These are phyloP conservation scores for Aspergillus puulaauensis DNA, from an alignment of 2,329 filamentous ascomycete species.

Conservation along the genomic window DNA sequence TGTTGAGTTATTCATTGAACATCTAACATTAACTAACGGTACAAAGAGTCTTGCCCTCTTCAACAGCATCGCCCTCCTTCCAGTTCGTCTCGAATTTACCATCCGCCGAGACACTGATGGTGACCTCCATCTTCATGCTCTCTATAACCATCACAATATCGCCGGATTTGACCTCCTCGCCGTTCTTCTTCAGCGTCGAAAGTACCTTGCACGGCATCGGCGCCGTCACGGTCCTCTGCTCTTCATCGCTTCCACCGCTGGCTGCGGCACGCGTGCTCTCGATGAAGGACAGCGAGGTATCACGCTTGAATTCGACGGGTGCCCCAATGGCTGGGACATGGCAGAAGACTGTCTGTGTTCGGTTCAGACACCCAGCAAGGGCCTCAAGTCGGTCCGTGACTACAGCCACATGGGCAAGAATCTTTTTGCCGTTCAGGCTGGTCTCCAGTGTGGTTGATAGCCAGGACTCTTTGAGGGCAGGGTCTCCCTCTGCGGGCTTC, in stretches of 20 bases:
- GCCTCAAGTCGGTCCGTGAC: conserved; percentile 1
- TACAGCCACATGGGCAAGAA: conserved; percentile 21
- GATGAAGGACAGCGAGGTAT: conserved; percentile 29
- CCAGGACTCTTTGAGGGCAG: conserved; percentile 3
- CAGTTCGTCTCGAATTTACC: conserved; percentile 29
- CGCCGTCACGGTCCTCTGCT: conserved; percentile 21
- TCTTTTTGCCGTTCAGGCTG: conserved; percentile 21
- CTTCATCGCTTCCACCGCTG: conserved; percentile 8
- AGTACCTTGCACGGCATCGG: conserved; percentile 41
- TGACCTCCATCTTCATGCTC: conserved; percentile 48
- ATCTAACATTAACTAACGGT: background rate
- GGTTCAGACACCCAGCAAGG: background rate
- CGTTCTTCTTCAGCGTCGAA: conserved; percentile 30
- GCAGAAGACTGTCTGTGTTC: conserved; percentile 19
- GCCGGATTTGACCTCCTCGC: conserved; percentile 30
- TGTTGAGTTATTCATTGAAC: background rate
- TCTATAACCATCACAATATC: conserved; percentile 38
- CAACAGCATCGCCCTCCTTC: conserved; percentile 33
- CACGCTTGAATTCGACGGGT: conserved; percentile 24
- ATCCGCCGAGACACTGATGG: conserved; percentile 24
- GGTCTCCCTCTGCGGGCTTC: conserved; percentile 10
- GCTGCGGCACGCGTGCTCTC: conserved; percentile 22
- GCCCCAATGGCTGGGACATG: conserved; percentile 32
- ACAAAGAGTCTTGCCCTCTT: conserved; percentile 33
- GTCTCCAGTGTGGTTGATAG: conserved; percentile 17